Percentiles rank a stretch among this genome's conserved stretches.
These are phyloP conservation scores for Calophaca sinica DNA, from an alignment of 306 rosid genomes.

Conservation along the genomic window DNA sequence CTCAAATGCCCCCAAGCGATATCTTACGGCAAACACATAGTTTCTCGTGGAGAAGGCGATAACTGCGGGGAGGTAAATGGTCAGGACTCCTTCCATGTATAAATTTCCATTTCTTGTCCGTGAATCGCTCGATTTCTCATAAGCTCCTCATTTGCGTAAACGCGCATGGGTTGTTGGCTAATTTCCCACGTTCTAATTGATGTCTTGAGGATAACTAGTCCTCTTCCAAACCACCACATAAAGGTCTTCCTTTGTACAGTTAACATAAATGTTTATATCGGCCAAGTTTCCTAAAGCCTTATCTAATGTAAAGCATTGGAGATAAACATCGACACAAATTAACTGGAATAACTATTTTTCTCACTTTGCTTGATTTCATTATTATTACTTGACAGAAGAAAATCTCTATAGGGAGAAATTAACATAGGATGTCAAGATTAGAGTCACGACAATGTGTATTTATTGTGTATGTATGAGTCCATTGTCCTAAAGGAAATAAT, in stretches of 20 bases:
- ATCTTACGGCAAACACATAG: slow-evolving; percentile 94
- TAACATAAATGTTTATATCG: slow-evolving; percentile 60
- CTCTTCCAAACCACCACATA: slow-evolving; percentile 44
- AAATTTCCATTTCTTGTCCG: slow-evolving; percentile 34
- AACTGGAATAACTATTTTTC: slow-evolving; percentile 50
- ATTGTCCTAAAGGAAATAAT: slow-evolving; percentile 56
- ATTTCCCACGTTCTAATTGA: slow-evolving; percentile 45
- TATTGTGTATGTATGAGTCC: slow-evolving; percentile 55
- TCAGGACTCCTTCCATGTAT: background rate
- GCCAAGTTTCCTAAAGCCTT: slow-evolving; percentile 48
- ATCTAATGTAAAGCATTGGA: slow-evolving; percentile 58
- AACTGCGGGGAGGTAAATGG: slow-evolving; percentile 83
- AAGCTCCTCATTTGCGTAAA: slow-evolving; percentile 64
- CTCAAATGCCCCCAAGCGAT: slow-evolving; percentile 85
- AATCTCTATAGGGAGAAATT: slow-evolving; percentile 51
- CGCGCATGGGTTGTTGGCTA: slow-evolving; percentile 87
- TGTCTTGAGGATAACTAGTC: slow-evolving; percentile 38
- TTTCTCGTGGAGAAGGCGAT: slow-evolving; percentile 97
- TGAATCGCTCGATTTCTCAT: slow-evolving; percentile 32
- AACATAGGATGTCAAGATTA: slow-evolving; percentile 55
- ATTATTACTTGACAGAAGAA: slow-evolving; percentile 39
- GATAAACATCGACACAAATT: slow-evolving; percentile 58
- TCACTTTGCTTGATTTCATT: slow-evolving; percentile 37
- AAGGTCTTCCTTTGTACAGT: slow-evolving; percentile 74
- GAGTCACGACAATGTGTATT: slow-evolving; percentile 45